Percentiles rank a stretch among this genome's conserved stretches.
These are phyloP conservation scores for Aspergillus ruber DNA, from an alignment of 2,329 filamentous ascomycete species.

Conservation along the genomic window DNA sequence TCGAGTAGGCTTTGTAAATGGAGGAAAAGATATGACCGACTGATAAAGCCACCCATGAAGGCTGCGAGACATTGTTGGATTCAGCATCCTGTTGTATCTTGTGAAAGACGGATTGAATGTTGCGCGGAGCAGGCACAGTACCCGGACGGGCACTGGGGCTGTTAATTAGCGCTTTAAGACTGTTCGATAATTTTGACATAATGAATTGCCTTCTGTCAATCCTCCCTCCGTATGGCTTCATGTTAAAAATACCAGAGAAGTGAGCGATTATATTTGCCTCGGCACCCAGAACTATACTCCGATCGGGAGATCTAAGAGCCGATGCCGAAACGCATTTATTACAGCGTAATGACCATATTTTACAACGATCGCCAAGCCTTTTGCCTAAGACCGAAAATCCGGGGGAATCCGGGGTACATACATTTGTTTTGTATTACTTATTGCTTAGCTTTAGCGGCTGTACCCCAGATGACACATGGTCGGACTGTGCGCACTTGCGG, in stretches of 20 bases:
- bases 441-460: too few species aligned
- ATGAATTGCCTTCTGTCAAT: slow-evolving; percentile 8
- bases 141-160: slow-evolving; percentile 61
- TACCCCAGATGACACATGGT: too few species aligned
- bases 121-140: slow-evolving; percentile 56
- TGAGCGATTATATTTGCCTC: neutral
- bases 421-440: neutral
- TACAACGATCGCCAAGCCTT: neutral
- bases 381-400: neutral
- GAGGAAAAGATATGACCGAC: slow-evolving; percentile 34
- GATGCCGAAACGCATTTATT: neutral
- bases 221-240: neutral
- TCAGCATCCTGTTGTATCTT: slow-evolving; percentile 58
- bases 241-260: neutral
- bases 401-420: neutral
- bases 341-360: neutral
- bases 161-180: slow-evolving; percentile 68
- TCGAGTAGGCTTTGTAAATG: neutral
- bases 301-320: slow-evolving; percentile 2
- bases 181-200: slow-evolving; percentile 68
- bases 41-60: slow-evolving; percentile 62
- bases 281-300: slow-evolving; percentile 6
- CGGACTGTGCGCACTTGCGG: too few species aligned
- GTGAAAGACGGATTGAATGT: slow-evolving; percentile 59
- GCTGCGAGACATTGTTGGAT: slow-evolving; percentile 54